Conservation (phyloP, 768 basidiomycete species). For the Leccinum subgranulosum region DNA sequence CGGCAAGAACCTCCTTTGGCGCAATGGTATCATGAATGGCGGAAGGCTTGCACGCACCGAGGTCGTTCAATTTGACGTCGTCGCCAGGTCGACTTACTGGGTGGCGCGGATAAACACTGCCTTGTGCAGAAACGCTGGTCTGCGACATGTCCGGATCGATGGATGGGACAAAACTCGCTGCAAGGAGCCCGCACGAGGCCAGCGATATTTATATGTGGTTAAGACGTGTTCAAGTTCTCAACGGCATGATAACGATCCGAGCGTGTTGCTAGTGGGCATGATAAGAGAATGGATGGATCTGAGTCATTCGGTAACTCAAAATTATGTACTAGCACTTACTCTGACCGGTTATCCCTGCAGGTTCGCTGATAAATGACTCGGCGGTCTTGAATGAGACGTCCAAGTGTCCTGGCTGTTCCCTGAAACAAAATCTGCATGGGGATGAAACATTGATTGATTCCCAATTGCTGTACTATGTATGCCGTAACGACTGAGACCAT, state of each 20-base stretch:
- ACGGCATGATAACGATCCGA: not conserved
- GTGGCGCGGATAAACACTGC: slow-evolving; percentile 8
- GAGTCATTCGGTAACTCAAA: not conserved
- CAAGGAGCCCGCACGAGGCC: not conserved
- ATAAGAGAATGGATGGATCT: not conserved
- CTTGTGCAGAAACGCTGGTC: slow-evolving; percentile 1
- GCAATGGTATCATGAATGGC: not conserved
- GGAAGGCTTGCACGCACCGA: not conserved
- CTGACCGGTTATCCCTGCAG: too few species aligned
- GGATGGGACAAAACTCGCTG: not conserved
- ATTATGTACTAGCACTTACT: too few species aligned
- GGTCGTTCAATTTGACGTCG: slow-evolving; percentile 6
- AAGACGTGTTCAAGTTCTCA: not conserved
- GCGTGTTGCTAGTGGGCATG: not conserved
- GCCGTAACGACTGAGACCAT: not conserved
- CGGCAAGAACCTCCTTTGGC: not conserved
- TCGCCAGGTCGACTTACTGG: not conserved
- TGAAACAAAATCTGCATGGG: not conserved
- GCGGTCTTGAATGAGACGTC: not conserved
- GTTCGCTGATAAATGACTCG: not conserved
- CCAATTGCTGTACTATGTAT: not conserved
- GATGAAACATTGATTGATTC: not conserved
- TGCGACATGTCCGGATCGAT: slow-evolving; percentile 13
- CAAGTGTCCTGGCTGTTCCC: not conserved
- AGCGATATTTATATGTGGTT: slow-evolving; percentile 1